Conservation (phyloP, 208 protist species). For the Acanthamoeba sp. region DNA sequence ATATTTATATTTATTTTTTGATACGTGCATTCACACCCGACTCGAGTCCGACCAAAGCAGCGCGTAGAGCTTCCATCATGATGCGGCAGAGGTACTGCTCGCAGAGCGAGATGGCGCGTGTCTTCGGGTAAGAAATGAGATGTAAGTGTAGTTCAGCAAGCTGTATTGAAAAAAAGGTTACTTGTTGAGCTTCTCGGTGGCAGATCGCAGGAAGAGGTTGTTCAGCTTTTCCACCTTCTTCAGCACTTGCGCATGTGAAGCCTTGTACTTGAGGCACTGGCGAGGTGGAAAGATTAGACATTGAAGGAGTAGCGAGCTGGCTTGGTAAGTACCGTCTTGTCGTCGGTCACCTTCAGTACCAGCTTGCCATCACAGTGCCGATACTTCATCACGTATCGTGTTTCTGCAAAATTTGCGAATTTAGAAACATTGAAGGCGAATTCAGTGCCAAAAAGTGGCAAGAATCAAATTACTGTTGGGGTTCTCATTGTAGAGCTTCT, state of each 20-base stretch:
- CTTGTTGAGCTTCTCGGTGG: conserved; percentile 58
- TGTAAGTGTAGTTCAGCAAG: not conserved
- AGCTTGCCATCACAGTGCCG: conserved; percentile 76
- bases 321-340: conserved; percentile 26
- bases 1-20: too few species aligned
- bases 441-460: not conserved
- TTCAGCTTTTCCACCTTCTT: conserved; percentile 76
- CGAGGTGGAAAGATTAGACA: not conserved
- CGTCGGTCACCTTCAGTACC: conserved; percentile 77
- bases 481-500: conserved; percentile 71
- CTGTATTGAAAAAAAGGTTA: not conserved
- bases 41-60: too few species aligned
- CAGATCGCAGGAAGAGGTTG: conserved; percentile 70
- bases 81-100: not conserved
- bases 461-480: not conserved
- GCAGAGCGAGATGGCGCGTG: not conserved
- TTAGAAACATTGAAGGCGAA: not conserved
- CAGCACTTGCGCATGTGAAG: conserved; percentile 39
- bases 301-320: not conserved
- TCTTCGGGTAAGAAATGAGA: not conserved
- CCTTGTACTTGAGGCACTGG: conserved; percentile 76
- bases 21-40: too few species aligned
- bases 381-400: conserved; percentile 79
- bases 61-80: not conserved
- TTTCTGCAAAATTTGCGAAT: conserved; percentile 3